phyloP scores from a whole-genome alignment of 768 basidiomycete species.

The Trametopsis cervina region DNA sequence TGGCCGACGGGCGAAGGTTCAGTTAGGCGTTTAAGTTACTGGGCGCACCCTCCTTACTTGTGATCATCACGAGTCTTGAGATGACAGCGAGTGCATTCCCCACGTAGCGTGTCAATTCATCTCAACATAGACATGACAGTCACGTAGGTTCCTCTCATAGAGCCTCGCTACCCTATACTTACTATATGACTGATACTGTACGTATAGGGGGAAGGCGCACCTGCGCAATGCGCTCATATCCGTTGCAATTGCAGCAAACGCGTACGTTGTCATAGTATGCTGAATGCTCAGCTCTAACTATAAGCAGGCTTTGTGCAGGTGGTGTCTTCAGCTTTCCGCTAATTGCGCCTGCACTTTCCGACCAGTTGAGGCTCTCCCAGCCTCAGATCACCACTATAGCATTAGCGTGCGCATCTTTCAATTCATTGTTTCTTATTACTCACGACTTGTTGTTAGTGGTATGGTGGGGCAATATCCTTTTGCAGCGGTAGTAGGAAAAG shows the following conservation, averaged over 20 bases:
- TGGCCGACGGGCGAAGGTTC: too few species aligned
- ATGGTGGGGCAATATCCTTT: constrained; percentile 80
- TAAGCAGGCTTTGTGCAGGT: constrained; percentile 61
- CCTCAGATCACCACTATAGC: constrained; percentile 75
- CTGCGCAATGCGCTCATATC: constrained; percentile 22
- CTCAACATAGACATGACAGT: too few species aligned
- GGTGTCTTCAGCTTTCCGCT: constrained; percentile 77
- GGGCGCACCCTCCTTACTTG: too few species aligned
- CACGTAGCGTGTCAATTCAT: too few species aligned
- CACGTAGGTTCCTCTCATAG: too few species aligned
- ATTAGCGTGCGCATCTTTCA: constrained; percentile 48
- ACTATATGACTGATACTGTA: too few species aligned
- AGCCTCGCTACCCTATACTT: too few species aligned
- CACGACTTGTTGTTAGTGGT: constrained; percentile 41
- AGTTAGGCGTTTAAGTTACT: too few species aligned
- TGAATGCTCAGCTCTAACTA: neutral
- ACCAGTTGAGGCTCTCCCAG: constrained; percentile 58
- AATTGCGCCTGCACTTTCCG: constrained; percentile 54
- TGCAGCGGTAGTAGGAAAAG: constrained; percentile 59
- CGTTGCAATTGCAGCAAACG: constrained; percentile 54
- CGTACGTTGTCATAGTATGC: constrained; percentile 34
- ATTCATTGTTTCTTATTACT: neutral
- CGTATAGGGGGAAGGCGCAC: neutral
- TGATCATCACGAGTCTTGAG: too few species aligned
- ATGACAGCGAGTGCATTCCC: too few species aligned